Base-by-base conservation (phyloP, 192 early-diverging fungal genomes). In the Backusella mclennaniae region DNA sequence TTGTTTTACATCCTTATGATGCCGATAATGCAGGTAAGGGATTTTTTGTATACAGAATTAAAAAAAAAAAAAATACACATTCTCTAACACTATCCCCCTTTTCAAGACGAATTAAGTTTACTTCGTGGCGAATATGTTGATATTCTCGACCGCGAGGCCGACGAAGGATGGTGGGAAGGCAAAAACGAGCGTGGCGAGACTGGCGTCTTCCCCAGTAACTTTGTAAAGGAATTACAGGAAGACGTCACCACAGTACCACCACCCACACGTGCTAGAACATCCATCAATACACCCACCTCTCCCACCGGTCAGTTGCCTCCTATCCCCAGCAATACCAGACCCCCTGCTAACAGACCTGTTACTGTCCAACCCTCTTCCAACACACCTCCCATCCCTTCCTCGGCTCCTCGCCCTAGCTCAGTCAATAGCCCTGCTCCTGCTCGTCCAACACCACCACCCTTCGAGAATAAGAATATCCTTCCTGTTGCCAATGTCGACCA, bases 111-210 rank as follows among this genome's bases (percentile, higher is more conserved):
- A 73, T 78, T 89, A 42, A 66, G 74, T 17, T 44, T 89, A 9
- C 46, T 75, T 6, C 76, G 82, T 31, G 87, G 85, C 14, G 79
- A 83, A 66, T 78, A 80, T 33, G 71, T 90, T 15, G 74, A 80
- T 3, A 83, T 90, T 36, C 73, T 87, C 5, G 85, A 87, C 69
- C 79, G 82, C 59, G 73, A 80, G 42, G 84, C 67, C 2, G 88
- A 90, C 67, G 85, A 84, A 31, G 88, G 85, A 12, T 90, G 88
- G 88, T 87, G 84, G 85, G 76, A 74, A 67, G 88, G 88, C 35
- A 83, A 67, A 52, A 86, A 88, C 46, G 87, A 90, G 42, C 69
- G 80, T 33, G 86, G 84, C 6, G 73, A 82, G 7, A 49, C 26
- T 8, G 88, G 88, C 41, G 74, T 87, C 44, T 90, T 90, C 52